Evolutionary conservation across 257 asterid species (phyloP), one percentile per base, ranked within the genome.

Genomic region (Fraxinus excelsior): DNA sequence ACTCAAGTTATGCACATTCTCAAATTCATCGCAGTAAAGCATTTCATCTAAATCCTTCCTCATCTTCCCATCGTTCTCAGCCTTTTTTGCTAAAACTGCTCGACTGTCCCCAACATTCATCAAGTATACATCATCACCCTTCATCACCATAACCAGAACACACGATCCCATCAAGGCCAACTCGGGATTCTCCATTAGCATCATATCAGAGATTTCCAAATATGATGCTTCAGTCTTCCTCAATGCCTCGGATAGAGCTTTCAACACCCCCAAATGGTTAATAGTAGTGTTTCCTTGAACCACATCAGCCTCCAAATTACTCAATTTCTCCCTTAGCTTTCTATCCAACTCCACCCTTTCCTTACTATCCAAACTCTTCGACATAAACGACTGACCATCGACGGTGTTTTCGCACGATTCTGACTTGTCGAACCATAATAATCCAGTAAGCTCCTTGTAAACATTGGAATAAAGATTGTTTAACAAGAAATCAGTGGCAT

Each of bases 81-180:
- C 66, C 16, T 82, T 86, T 71, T 81, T 90, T 1, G 97, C 97
- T 38, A 96, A 80, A 75, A 96, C 97, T 0, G 96, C 98, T 16
- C 98, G 49, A 34, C 98, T 93, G 80, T 96, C 99, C 25, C 99
- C 99, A 6, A 93, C 98, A 35, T 93, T 96, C 92, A 96, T 88
- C 85, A 96, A 75, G 83, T 93, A 96, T 71, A 96, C 90, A 73
- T 96, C 97, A 25, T 93, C 93, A 0, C 87, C 99, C 78, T 93
- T 96, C 94, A 96, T 90, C 87, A 93, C 84, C 99, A 96, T 96
- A 29, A 79, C 99, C 73, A 96, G 76, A 60, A 96, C 97, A 81
- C 99, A 96, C 21, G 99, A 96, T 6, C 99, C 99, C 99, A 96
- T 93, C 83, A 96, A 81, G n/a, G 97, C 94, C 73, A 93, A 76